Base-by-base conservation (phyloP, 805 yeast genomes). In the Debaryomyces maramus region DNA sequence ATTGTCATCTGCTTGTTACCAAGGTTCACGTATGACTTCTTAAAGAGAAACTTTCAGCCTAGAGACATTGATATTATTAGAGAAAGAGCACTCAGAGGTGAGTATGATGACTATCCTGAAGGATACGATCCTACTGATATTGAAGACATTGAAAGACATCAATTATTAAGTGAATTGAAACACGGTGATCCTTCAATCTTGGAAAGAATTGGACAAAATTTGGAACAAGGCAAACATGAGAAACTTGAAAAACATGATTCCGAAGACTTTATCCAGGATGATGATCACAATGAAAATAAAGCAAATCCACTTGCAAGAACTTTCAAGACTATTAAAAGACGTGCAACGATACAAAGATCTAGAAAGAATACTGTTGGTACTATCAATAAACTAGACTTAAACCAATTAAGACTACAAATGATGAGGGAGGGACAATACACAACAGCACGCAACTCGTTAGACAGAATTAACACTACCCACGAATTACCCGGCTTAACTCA, bases 1-100 rank as follows among this genome's bases (percentile, higher is more conserved):
- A 60, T 78, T 1, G 54, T 81, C 8, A 55, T 65, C 11, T 76
- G 83, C 45, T 45, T 85, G 31, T 55, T 82, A 34, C 95, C 95
- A 4, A 73, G 88, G 38, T 75, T 83, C 55, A 52, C 67, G 2
- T 67, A 53, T 49, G 81, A 81, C 52, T 63, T 76, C 32, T 46
- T 75, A 36, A 74, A 61, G 50, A 67, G 74, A 39, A 65, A 80
- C 40, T 82, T 76, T 61, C 53, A 52, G 37, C 95, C 95, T 2
- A 56, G 63, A 27, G 93, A 85, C 53, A 72, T 81, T 33, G 95
- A 86, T 52, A 78, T 85, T 39, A 69, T 86, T 35, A 70, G 93
- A 40, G 93, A 85, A 50, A 61, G 74, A 45, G 78, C 75, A 44
- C 61, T 63, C 10, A 51, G 63, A 41, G 87, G 88, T 6, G 75